Evolutionary conservation across 2,329 filamentous ascomycete species (phyloP), one percentile per base, ranked within the genome.

Genomic region (Curvularia sp.): DNA sequence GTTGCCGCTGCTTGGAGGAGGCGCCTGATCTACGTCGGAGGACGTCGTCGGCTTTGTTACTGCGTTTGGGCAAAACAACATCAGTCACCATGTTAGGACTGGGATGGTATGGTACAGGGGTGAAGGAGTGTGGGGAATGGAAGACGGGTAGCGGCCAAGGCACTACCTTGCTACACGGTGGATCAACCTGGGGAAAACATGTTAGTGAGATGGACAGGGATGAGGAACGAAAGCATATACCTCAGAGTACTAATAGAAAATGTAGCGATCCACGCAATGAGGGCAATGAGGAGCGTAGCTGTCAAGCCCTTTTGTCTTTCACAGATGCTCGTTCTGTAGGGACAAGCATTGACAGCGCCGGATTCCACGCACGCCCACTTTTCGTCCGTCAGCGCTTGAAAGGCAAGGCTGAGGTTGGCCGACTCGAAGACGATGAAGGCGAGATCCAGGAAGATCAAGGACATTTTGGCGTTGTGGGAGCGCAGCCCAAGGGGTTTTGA

Each of bases 401-500:
- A 97, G 1, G 94, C 93, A 63, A 99, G 82, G 41, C 92, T 91
- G 26, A 96, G 85, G 78, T 97, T 98, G 51, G 93, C 93, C 4
- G 93, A 93, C 77, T 97, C 94, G 80, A 99, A 97, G 42, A 98
- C 93, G 71, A 99, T 97, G 75, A 99, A 99, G 71, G 97, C 89
- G 3, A 99, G 84, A 78, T 99, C 95, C 57, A 97, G 85, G 54
- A 99, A 86, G 60, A 98, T 91, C 49, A 99, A 86, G 13, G 91
- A 88, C 64, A 96, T 90, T 76, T 99, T 99, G 49, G 92, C 89
- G 56, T 88, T 88, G 9, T 92, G 88, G 6, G 88, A 89, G 43
- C 96, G 90, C 60, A 99, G 81, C 1, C 95, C 95, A 20, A 99
- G 82, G 22, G 96, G 95, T 75, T 96, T 96, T 30, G 92, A 92